Base-by-base conservation (phyloP, 257 asterid genomes). In the Mitragyna speciosa region DNA sequence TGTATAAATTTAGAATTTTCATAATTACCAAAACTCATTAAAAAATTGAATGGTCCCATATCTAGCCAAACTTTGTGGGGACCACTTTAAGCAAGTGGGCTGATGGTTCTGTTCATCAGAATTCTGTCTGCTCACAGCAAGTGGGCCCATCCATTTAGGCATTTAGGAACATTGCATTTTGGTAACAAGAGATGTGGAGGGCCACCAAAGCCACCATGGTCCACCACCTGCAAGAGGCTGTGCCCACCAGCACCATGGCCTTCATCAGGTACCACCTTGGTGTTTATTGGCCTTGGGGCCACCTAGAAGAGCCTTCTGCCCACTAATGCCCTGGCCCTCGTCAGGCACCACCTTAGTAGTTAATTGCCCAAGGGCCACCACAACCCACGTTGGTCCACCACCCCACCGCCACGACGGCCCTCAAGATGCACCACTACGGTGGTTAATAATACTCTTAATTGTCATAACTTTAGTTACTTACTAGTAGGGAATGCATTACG, bases 31-130 rank as follows among this genome's bases (percentile, higher is more conserved):
- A 36, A 36, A 36, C 41, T 36, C 41, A 36, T 36, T 3, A 4
- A n/a, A 61, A 45, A 14, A 43, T 26, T 10, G 33, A 33, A 8
- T 39, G 47, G 72, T 45, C 48, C 72, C 69, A 36, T 7, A 36
- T 39, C 3, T 7, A 54, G 45, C 70, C 77, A 20, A 71, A 43
- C 61, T 16, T n/a, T 9, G 1, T 31, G 2, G 77, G 82, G 71
- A 43, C 82, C 71, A 58, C 47, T 30, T 41, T 56, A 28, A 45
- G 63, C 82, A 78, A 78, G 72, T 79, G 71, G 77, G 82, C 72
- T 54, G 58, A 59, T 43, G 52, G 2, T 30, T 31, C 15, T 12
- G 31, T 7, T 11, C 28, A 26, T 43, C 26, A 51, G 68, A 12
- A 43, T 3, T 17, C 51, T 41, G 69, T 70, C 76, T 49, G 48